Evolutionary conservation across 2,329 filamentous ascomycete species (phyloP).

Genomic region (Sordariomycetes sp.): DNA sequence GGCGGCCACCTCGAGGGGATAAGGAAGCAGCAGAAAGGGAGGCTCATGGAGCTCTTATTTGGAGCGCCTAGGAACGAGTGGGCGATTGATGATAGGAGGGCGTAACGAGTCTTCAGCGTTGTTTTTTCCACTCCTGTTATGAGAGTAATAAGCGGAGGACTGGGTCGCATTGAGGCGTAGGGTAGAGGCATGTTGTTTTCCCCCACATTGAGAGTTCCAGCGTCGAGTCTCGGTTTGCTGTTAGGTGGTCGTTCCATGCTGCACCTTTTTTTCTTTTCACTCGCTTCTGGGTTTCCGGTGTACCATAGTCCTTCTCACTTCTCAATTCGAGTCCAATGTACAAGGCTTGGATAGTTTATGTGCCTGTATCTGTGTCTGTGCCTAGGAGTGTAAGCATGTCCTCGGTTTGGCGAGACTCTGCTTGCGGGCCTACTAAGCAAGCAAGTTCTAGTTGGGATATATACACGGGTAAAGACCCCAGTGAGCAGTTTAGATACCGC

Average conservation of each 20-base stretch:
- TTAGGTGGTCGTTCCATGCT: background rate
- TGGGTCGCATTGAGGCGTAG: background rate
- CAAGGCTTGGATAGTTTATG: background rate
- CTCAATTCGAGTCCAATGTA: background rate
- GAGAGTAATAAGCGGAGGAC: background rate
- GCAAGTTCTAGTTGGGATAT: too few relatives aligned
- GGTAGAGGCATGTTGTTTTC: background rate
- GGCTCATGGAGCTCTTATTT: slow-evolving; percentile 72
- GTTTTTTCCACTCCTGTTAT: background rate
- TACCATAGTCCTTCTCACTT: background rate
- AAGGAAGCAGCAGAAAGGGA: slow-evolving; percentile 69
- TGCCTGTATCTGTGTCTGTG: too few relatives aligned
- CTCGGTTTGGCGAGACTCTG: too few relatives aligned
- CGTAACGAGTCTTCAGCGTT: background rate
- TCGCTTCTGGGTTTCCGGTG: background rate
- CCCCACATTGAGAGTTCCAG: background rate
- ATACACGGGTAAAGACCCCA: too few relatives aligned
- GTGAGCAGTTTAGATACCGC: too few relatives aligned
- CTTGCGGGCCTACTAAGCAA: too few relatives aligned
- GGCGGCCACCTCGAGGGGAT: slow-evolving; percentile 68
- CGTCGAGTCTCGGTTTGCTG: background rate
- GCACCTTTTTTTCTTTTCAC: background rate
- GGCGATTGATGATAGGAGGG: slow-evolving; percentile 13
- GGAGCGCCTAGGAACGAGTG: slow-evolving; percentile 27
- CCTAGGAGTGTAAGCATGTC: too few relatives aligned